Evolutionary conservation across 768 basidiomycete genomes (phyloP).

Genomic region (Pholiota molesta): DNA sequence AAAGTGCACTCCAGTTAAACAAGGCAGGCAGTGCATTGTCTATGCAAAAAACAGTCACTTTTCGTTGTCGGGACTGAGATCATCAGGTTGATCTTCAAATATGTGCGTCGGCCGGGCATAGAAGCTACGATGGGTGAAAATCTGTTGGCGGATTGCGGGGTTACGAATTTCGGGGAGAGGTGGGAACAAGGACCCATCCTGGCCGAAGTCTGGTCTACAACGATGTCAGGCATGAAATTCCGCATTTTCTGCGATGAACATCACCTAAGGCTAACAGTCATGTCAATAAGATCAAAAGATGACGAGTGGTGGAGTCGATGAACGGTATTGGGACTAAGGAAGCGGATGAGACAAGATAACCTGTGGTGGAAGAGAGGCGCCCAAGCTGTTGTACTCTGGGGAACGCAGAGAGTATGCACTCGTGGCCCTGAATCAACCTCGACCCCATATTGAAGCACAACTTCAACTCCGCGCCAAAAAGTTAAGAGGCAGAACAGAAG

Average conservation of each 20-base stretch:
- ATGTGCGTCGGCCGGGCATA: conserved; percentile 71
- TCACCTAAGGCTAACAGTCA: conserved; percentile 15
- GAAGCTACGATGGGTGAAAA: conserved; percentile 79
- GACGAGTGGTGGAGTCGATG: background rate
- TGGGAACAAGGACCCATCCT: conserved; percentile 50
- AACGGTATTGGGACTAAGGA: background rate
- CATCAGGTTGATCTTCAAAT: conserved; percentile 74
- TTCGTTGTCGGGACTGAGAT: conserved; percentile 83
- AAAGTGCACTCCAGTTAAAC: background rate
- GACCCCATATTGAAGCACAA: conserved; percentile 23
- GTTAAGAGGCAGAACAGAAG: conserved; percentile 18
- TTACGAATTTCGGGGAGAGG: conserved; percentile 59
- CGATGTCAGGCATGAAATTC: background rate
- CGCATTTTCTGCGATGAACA: background rate
- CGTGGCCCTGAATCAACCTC: conserved; percentile 15
- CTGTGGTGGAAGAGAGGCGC: background rate
- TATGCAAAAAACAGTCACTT: conserved; percentile 45
- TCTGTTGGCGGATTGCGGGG: conserved; percentile 47
- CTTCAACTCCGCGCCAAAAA: conserved; percentile 30
- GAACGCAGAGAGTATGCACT: conserved; percentile 13
- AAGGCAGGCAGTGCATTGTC: background rate
- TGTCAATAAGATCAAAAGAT: conserved; percentile 1
- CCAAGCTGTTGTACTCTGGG: conserved; percentile 9
- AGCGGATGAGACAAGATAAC: background rate
- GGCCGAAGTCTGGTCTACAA: conserved; percentile 46